phyloP scores from a whole-genome alignment of 352 stramenopile species.

The Globisporangium emineosum region DNA sequence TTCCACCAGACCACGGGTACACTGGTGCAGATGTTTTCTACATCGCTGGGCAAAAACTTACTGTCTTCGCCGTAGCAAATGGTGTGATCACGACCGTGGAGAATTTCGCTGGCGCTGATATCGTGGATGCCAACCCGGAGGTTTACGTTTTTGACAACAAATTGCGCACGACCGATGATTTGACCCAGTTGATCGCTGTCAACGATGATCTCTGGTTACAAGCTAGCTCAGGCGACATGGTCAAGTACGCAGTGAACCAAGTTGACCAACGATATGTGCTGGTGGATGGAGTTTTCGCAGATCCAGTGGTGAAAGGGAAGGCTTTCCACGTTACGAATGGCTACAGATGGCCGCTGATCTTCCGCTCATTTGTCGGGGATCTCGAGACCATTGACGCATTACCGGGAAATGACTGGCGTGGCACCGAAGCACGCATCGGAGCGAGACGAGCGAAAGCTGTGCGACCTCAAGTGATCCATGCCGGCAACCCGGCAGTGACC shows the following conservation, averaged over 20 bases:
- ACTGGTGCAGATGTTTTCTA: conserved; percentile 28
- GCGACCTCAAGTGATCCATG: conserved; percentile 33
- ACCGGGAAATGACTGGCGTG: conserved; percentile 56
- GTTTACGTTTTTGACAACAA: conserved; percentile 63
- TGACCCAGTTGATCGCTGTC: conserved; percentile 29
- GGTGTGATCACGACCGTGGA: conserved; percentile 31
- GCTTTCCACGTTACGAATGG: conserved; percentile 42
- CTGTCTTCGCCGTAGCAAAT: conserved; percentile 22
- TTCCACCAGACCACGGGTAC: conserved; percentile 45
- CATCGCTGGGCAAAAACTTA: conserved; percentile 37
- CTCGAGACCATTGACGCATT: conserved; percentile 58
- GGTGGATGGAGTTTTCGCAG: conserved; percentile 48
- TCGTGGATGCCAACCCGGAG: conserved; percentile 27
- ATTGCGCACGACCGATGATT: conserved; percentile 55
- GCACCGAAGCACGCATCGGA: conserved; percentile 48
- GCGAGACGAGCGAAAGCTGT: conserved; percentile 36
- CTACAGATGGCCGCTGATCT: conserved; percentile 63
- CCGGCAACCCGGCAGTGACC: conserved; percentile 48
- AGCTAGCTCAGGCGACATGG: conserved; percentile 36
- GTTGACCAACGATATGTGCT: conserved; percentile 34
- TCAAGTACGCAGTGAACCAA: conserved; percentile 35
- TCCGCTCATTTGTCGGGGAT: conserved; percentile 57
- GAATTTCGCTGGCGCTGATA: conserved; percentile 30
- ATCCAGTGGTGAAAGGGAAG: conserved; percentile 30
- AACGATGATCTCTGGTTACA: conserved; percentile 60